phyloP scores from a whole-genome alignment of 805 yeast genomes.

The Ogataea allantospora region DNA sequence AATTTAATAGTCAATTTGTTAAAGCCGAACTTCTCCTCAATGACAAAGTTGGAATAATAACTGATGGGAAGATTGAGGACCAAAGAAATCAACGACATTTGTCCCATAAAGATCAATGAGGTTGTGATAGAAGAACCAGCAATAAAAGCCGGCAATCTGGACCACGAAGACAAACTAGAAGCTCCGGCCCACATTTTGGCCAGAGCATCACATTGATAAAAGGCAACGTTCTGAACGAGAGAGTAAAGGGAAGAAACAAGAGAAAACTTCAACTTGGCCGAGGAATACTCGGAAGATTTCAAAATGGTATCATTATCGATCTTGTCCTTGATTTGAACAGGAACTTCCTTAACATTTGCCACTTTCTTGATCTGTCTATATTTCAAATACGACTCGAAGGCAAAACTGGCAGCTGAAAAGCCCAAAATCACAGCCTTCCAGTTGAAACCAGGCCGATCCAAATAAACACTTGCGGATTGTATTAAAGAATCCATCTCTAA shows the following conservation, averaged over 20 bases:
- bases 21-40: constrained; percentile 92
- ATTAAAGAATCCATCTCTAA: constrained; percentile 27
- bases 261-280: constrained; percentile 73
- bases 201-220: constrained; percentile 59
- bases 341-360: constrained; percentile 55
- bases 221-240: constrained; percentile 53
- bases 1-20: constrained; percentile 75
- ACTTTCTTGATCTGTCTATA: constrained; percentile 71
- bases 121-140: constrained; percentile 63
- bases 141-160: constrained; percentile 24
- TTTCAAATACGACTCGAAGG: constrained; percentile 71
- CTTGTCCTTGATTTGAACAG: constrained; percentile 64
- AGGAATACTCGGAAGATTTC: constrained; percentile 74
- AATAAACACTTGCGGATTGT: constrained; percentile 42
- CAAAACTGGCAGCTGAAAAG: constrained; percentile 69
- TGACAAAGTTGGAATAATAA: constrained; percentile 76
- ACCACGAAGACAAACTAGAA: constrained; percentile 35
- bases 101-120: constrained; percentile 62
- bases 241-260: constrained; percentile 52
- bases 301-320: constrained; percentile 70
- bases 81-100: constrained; percentile 48
- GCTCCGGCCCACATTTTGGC: constrained; percentile 62
- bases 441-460: constrained; percentile 68
- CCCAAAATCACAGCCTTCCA: constrained; percentile 81
- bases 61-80: constrained; percentile 64